Evolutionary conservation across 2,329 filamentous ascomycete species (phyloP), one percentile per base, ranked within the genome.

Genomic region (Phoma sp.): DNA sequence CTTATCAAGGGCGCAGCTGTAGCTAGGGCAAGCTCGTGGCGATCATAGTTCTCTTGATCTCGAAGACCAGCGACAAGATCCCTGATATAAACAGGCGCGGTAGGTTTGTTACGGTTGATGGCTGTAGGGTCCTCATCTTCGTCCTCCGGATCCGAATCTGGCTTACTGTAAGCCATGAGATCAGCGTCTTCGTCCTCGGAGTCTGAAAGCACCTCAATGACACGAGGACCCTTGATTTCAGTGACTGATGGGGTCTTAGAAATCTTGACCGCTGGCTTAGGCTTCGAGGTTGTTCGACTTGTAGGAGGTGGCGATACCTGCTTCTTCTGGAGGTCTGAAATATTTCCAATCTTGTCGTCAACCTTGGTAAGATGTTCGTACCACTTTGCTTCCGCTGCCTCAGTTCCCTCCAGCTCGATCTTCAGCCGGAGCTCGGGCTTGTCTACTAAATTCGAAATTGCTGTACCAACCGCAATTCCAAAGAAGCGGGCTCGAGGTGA

Each of bases 121-220:
- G 96, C 79, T 0, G 92, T 96, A 5, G 95, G 88, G 65, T 99
- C 96, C 30, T 97, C 93, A 52, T 97, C 92, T 0, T 92, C 93
- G 69, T 99, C 95, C 69, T 96, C 91, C 0, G 87, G 84, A 62
- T 99, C 95, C 1, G 90, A 92, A 66, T 92, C 91, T 0, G 91
- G 91, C 72, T 96, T 97, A 12, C 85, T 84, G 64, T 97, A 96
- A 1, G 91, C 84, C 2, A 86, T 79, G 1, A 98, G 78, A 55
- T 90, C 89, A 14, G 88, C 85, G 26, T 82, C 78, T 26, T 81
- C 78, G 7, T 81, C 62, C 12, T 65, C 62, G 1, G 65, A 67
- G 1, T 84, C 82, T 0, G 84, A 83, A 83, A 73, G 32, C 26
- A 85, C 78, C 15, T 82, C 77, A 21, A 83, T 71, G 32, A 85